phyloP scores from a whole-genome alignment of 2,329 filamentous ascomycete genomes.

The Alternaria sp. region DNA sequence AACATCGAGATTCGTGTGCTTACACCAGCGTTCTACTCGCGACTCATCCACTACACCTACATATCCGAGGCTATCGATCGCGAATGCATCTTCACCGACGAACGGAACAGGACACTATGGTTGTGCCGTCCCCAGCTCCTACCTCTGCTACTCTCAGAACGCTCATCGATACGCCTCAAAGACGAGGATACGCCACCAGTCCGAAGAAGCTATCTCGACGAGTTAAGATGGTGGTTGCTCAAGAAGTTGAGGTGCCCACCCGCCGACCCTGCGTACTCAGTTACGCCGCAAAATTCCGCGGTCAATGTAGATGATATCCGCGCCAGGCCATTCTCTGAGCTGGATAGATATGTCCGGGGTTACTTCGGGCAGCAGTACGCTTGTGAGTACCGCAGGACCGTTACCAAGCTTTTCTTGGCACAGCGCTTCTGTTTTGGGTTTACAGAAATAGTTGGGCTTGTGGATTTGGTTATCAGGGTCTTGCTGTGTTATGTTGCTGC shows the following conservation, averaged over 20 bases:
- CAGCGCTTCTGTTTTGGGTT: conserved; percentile 49
- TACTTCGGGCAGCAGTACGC: conserved; percentile 15
- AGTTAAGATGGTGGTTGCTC: conserved; percentile 48
- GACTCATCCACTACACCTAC: conserved; percentile 68
- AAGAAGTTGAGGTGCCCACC: conserved; percentile 50
- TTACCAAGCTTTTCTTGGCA: conserved; percentile 52
- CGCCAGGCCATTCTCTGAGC: conserved; percentile 44
- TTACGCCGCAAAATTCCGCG: conserved; percentile 15
- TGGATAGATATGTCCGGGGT: conserved; percentile 48
- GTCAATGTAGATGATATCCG: conserved; percentile 47
- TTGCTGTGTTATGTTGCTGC: conserved; percentile 51
- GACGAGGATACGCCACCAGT: not conserved
- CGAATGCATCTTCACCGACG: conserved; percentile 58
- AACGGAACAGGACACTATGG: conserved; percentile 65
- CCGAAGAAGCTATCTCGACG: conserved; percentile 21
- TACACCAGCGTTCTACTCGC: conserved; percentile 70
- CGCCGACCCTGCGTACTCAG: conserved; percentile 47
- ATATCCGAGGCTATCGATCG: conserved; percentile 67
- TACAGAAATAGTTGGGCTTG: conserved; percentile 63
- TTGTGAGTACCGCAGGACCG: conserved; percentile 46
- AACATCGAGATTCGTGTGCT: conserved; percentile 64
- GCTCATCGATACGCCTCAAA: conserved; percentile 47
- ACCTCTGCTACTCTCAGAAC: conserved; percentile 25
- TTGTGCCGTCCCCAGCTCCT: conserved; percentile 63
- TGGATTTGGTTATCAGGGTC: conserved; percentile 74